Percentiles rank a stretch among this genome's conserved stretches.
Evolutionary conservation across 345 rosid species (phyloP).

Genomic region (Brassica carinata): DNA sequence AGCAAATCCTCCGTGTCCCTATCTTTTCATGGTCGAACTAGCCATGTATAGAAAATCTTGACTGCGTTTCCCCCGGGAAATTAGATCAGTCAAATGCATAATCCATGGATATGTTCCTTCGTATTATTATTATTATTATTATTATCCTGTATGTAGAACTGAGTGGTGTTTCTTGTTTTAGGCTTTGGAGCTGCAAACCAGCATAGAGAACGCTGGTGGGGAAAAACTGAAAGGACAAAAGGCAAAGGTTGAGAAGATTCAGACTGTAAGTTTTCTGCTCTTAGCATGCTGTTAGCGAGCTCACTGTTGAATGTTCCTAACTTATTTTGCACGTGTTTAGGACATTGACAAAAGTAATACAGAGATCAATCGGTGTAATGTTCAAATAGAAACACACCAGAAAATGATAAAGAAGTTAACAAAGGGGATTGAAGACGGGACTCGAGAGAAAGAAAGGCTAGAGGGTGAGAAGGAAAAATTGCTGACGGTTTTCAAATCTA

Average conservation of each 20-base stretch:
- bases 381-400: slow-evolving; percentile 82
- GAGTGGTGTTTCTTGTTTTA: slow-evolving; percentile 34
- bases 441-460: slow-evolving; percentile 74
- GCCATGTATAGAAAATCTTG: neutral
- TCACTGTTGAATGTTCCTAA: slow-evolving; percentile 30
- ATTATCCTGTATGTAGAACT: slow-evolving; percentile 11
- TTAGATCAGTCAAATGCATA: slow-evolving; percentile 9
- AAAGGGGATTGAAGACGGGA: slow-evolving; percentile 80
- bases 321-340: slow-evolving; percentile 44
- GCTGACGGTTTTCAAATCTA: slow-evolving; percentile 59
- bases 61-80: slow-evolving; percentile 8
- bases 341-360: slow-evolving; percentile 84
- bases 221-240: slow-evolving; percentile 77
- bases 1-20: neutral
- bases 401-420: slow-evolving; percentile 86
- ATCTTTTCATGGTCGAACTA: neutral
- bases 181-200: slow-evolving; percentile 83
- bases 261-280: slow-evolving; percentile 65
- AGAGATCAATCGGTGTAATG: slow-evolving; percentile 87
- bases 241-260: slow-evolving; percentile 77
- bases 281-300: slow-evolving; percentile 16
- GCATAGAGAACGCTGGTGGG: slow-evolving; percentile 93
- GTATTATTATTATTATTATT: neutral
- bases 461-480: slow-evolving; percentile 72
- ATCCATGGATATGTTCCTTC: slow-evolving; percentile 15